Base-by-base conservation (phyloP, 495 filamentous ascomycete species). In the Cryomyces antarcticus region DNA sequence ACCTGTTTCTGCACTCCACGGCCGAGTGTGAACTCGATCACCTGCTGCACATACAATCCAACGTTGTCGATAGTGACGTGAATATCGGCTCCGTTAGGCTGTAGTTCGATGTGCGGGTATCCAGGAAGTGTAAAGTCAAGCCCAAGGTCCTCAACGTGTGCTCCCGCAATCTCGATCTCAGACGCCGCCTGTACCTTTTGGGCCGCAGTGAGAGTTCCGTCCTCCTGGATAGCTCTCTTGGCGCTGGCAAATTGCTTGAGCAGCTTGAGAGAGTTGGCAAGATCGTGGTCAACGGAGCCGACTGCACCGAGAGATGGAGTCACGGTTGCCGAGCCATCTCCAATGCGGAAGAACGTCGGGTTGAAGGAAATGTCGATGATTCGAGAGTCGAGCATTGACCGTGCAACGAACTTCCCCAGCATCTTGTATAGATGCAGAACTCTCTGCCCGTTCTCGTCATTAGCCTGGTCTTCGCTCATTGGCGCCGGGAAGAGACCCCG, bases 341-440 rank as follows among this genome's bases (percentile, higher is more conserved):
- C 82, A 49, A 93, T 83, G 30, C 89, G 80, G 78, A 99, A 99
- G 65, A 96, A 93, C 3, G 83, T 93, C 5, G 92, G 82, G 52
- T 95, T 99, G 61, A 99, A 92, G 24, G 84, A 93, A 47, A 99
- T 78, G 50, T 99, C 92, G 49, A 96, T 95, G 54, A 99, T 99
- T 28, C 92, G 72, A 0, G 87, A 95, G 58, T 99, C 92, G 37
- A 99, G 74, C 92, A 99, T 96, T 2, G 89, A 93, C 45, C 92
- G 74, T 2, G 92, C 92, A 36, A 96, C 86, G 60, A 99, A 99
- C 55, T 93, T 96, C 48, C 92, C 92, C 30, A 99, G 78, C 57
- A 87, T 78, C 61, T 80, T 93, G 68, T 92, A 99, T 30, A 92
- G 64, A 42, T 87, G 73, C 27, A 96, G 65, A 17, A 92, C 74